Evolutionary conservation across 805 yeast species (phyloP).

Genomic region (Candida railenensis): DNA sequence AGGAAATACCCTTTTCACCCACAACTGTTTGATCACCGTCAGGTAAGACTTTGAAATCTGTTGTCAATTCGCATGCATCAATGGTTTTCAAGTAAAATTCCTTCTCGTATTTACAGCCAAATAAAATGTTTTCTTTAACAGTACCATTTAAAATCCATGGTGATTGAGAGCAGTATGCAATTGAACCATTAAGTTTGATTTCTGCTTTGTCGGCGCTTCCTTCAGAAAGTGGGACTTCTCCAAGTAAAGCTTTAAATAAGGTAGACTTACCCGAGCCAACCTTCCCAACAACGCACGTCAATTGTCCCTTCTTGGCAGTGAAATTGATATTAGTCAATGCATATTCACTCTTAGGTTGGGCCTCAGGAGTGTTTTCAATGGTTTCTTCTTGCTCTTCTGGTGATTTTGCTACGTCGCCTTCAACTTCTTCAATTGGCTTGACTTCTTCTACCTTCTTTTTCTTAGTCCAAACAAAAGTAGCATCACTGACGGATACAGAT

Average conservation of each 20-base stretch:
- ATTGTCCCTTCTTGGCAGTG: constrained; percentile 30
- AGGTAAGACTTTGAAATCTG: constrained; percentile 35
- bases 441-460: constrained; percentile 1
- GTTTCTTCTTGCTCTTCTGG: constrained; percentile 11
- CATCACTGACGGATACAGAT: constrained; percentile 16
- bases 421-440: constrained; percentile 6
- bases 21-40: constrained; percentile 43
- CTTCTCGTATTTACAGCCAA: constrained; percentile 33
- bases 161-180: constrained; percentile 41
- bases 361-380: constrained; percentile 9
- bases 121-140: constrained; percentile 38
- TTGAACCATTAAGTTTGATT: constrained; percentile 26
- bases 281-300: constrained; percentile 42
- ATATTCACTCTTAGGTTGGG: constrained; percentile 11
- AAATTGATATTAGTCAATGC: constrained; percentile 34
- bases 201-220: constrained; percentile 15
- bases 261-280: constrained; percentile 44
- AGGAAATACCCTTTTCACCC: constrained; percentile 44
- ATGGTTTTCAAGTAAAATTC: constrained; percentile 31
- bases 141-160: constrained; percentile 44
- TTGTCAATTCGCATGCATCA: constrained; percentile 35
- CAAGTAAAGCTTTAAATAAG: constrained; percentile 32
- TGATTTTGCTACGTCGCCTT: background rate
- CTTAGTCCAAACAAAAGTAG: constrained; percentile 22
- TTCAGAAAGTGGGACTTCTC: constrained; percentile 23